Percentiles rank a stretch among this genome's conserved stretches.
phyloP scores from a whole-genome alignment of 495 filamentous ascomycete species.

The Penicillium argentinense region DNA sequence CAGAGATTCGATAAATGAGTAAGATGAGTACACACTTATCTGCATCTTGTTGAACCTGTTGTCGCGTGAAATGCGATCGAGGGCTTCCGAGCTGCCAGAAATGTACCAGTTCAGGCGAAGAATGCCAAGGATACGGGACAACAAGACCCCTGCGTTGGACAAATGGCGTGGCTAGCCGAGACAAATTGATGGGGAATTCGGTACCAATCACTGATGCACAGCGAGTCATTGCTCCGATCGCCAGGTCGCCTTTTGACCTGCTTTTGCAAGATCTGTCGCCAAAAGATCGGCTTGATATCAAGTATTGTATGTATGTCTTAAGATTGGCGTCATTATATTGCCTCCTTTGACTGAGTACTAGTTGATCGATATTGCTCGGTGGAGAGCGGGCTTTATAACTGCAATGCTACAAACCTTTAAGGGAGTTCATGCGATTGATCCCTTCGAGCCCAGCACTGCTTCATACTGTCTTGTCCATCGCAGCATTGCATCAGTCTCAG shows the following conservation, averaged over 20 bases:
- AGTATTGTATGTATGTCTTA: slow-evolving; percentile 12
- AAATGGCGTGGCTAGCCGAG: slow-evolving; percentile 22
- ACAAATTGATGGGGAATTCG: slow-evolving; percentile 19
- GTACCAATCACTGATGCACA: not conserved
- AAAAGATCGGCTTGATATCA: slow-evolving; percentile 11
- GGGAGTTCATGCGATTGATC: slow-evolving; percentile 22
- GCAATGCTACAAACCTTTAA: slow-evolving; percentile 11
- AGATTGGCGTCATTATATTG: not conserved
- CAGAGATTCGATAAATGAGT: too few species aligned
- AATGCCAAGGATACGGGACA: slow-evolving; percentile 18
- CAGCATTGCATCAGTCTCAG: slow-evolving; percentile 18
- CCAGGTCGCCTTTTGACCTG: slow-evolving; percentile 12
- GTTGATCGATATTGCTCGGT: slow-evolving; percentile 18
- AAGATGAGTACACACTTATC: not conserved
- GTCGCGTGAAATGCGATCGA: slow-evolving; percentile 21
- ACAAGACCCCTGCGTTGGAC: slow-evolving; percentile 18
- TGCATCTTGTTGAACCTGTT: slow-evolving; percentile 21
- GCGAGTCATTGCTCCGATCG: slow-evolving; percentile 1
- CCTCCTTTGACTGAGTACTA: not conserved
- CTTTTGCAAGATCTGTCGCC: slow-evolving; percentile 13
- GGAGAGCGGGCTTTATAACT: slow-evolving; percentile 15
- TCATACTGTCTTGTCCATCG: slow-evolving; percentile 17
- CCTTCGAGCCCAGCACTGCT: slow-evolving; percentile 15
- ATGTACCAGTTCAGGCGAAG: slow-evolving; percentile 3
- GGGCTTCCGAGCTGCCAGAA: slow-evolving; percentile 16